Percentiles rank a stretch among this genome's conserved stretches.
Evolutionary conservation across 1,284 basidiomycete genomes (phyloP).

Genomic region (Coniferiporia weirii): DNA sequence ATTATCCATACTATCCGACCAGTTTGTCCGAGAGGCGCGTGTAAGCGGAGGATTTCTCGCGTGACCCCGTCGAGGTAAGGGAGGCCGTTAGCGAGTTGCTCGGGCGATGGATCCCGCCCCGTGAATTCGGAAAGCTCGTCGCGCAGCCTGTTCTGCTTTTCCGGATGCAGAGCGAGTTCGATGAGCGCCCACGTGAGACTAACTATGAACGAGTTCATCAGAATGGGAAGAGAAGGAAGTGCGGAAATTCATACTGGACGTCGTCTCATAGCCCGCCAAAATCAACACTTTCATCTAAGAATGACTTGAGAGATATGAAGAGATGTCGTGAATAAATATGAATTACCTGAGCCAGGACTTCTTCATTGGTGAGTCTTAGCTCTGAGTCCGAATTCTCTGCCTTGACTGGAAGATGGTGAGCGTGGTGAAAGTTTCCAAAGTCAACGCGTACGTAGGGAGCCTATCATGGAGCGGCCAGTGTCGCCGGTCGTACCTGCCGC

Average conservation of each 20-base stretch:
- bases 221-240: background rate
- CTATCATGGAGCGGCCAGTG: constrained; percentile 39
- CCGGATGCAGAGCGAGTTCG: constrained; percentile 26
- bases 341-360: constrained; percentile 54
- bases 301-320: background rate
- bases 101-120: constrained; percentile 25
- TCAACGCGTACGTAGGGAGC: too few relatives aligned
- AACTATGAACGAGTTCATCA: constrained; percentile 18
- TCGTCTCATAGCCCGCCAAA: constrained; percentile 39
- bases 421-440: too few relatives aligned
- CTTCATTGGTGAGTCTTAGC: constrained; percentile 54
- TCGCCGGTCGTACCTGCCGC: constrained; percentile 30
- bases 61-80: constrained; percentile 13
- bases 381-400: constrained; percentile 39
- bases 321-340: background rate
- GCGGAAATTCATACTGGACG: constrained; percentile 30
- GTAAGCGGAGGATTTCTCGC: constrained; percentile 25
- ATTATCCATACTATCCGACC: constrained; percentile 33
- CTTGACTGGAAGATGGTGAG: constrained; percentile 36
- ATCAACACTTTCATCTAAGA: constrained; percentile 36
- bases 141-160: constrained; percentile 26
- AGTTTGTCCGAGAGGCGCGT: constrained; percentile 29
- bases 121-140: constrained; percentile 23
- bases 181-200: constrained; percentile 27
- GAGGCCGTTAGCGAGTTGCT: constrained; percentile 25